Percentiles rank a stretch among this genome's conserved stretches.
phyloP scores from a whole-genome alignment of 352 stramenopile genomes.

The Pilasporangium apinafurcum region DNA sequence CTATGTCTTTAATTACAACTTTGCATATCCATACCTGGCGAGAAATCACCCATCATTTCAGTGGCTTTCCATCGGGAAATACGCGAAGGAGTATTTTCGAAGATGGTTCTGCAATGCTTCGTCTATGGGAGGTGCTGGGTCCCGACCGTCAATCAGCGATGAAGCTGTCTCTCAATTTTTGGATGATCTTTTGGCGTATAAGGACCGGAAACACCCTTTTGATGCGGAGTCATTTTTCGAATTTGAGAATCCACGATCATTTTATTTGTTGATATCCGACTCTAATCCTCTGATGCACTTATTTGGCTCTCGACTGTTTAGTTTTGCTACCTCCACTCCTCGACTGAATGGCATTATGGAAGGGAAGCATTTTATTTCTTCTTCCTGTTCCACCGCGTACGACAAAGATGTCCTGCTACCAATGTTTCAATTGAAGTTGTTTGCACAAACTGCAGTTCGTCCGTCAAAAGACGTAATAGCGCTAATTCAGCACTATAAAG shows the following conservation, averaged over 20 bases:
- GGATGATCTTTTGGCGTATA: slow-evolving; percentile 66
- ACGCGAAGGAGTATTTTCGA: slow-evolving; percentile 70
- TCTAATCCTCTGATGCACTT: slow-evolving; percentile 72
- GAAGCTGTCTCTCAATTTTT: slow-evolving; percentile 58
- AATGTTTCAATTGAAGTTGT: slow-evolving; percentile 44
- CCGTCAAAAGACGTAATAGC: slow-evolving; percentile 38
- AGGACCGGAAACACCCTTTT: slow-evolving; percentile 74
- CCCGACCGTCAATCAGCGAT: slow-evolving; percentile 25
- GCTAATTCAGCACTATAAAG: slow-evolving; percentile 25
- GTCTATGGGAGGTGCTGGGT: background rate
- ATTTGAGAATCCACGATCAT: slow-evolving; percentile 69
- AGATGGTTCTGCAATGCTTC: slow-evolving; percentile 48
- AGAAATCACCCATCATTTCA: slow-evolving; percentile 45
- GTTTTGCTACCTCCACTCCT: slow-evolving; percentile 54
- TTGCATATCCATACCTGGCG: slow-evolving; percentile 38
- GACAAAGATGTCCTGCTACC: slow-evolving; percentile 30
- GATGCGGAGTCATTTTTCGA: slow-evolving; percentile 62
- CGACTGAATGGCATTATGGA: slow-evolving; percentile 27
- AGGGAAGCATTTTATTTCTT: slow-evolving; percentile 47
- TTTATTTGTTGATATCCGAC: slow-evolving; percentile 74
- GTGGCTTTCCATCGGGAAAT: slow-evolving; percentile 72
- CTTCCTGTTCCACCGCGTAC: slow-evolving; percentile 24
- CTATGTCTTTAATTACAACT: slow-evolving; percentile 75
- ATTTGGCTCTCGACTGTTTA: slow-evolving; percentile 68
- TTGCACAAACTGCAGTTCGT: slow-evolving; percentile 20